A percentile compares a stretch with the other conserved stretches of the same genome.
phyloP scores from a whole-genome alignment of 192 early-diverging fungal species.

The Dispira simplex region DNA sequence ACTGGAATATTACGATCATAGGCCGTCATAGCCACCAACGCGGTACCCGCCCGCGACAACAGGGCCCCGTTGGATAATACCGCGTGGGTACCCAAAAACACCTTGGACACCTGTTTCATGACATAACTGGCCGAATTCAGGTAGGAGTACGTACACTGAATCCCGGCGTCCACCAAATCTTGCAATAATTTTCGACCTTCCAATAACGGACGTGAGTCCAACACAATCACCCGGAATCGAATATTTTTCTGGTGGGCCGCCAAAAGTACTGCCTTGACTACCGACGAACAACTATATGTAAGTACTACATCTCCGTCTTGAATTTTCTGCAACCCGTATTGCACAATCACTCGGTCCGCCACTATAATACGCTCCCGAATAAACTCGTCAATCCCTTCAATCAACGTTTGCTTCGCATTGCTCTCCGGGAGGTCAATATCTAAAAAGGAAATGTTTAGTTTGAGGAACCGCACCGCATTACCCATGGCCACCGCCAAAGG shows the following conservation, averaged over 20 bases:
- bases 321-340: conserved; percentile 74
- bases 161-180: conserved; percentile 21
- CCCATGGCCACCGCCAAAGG: conserved; percentile 89
- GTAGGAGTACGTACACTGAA: conserved; percentile 50
- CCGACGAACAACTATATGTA: conserved; percentile 84
- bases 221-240: conserved; percentile 81
- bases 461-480: conserved; percentile 78
- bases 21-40: conserved; percentile 83
- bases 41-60: conserved; percentile 78
- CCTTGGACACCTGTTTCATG: conserved; percentile 79
- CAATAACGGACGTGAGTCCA: conserved; percentile 74
- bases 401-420: conserved; percentile 55
- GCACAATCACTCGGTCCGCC: conserved; percentile 64
- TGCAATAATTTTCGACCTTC: conserved; percentile 51
- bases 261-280: conserved; percentile 62
- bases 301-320: conserved; percentile 85
- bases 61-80: conserved; percentile 86
- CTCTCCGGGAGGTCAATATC: conserved; percentile 69
- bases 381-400: conserved; percentile 69
- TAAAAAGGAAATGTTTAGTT: conserved; percentile 68
- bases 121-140: conserved; percentile 53
- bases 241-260: conserved; percentile 56
- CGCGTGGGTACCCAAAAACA: conserved; percentile 87
- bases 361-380: conserved; percentile 80
- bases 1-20: conserved; percentile 81